Percentiles rank a stretch among this genome's conserved stretches.
Evolutionary conservation across 768 basidiomycete genomes (phyloP).

Genomic region (Hemileccinum impolitum): DNA sequence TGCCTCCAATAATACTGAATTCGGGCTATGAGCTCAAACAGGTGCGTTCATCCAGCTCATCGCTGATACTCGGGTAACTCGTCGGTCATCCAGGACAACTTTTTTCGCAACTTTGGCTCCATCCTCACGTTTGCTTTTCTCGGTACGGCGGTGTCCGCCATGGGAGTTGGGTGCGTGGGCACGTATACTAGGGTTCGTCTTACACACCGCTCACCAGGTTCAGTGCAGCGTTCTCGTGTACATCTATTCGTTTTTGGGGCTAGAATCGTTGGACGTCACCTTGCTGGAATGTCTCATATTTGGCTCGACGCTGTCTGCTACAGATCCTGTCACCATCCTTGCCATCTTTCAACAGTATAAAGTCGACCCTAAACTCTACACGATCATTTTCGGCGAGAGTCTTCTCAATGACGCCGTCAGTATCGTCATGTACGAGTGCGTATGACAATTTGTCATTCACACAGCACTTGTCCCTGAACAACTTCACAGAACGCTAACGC

Average conservation of each 20-base stretch:
- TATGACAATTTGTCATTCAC: slow-evolving; percentile 21
- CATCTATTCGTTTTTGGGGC: slow-evolving; percentile 88
- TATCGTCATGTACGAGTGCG: slow-evolving; percentile 99
- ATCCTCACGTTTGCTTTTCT: slow-evolving; percentile 92
- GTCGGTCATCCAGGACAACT: slow-evolving; percentile 70
- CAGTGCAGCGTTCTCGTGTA: slow-evolving; percentile 84
- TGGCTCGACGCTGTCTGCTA: slow-evolving; percentile 94
- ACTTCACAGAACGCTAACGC: slow-evolving; percentile 74
- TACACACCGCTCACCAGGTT: slow-evolving; percentile 40
- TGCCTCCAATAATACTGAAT: slow-evolving; percentile 97
- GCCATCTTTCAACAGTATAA: slow-evolving; percentile 99
- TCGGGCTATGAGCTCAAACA: slow-evolving; percentile 98
- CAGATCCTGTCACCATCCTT: slow-evolving; percentile 96
- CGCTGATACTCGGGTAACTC: neutral
- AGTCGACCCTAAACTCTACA: slow-evolving; percentile 97
- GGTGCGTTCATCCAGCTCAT: slow-evolving; percentile 39
- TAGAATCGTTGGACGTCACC: slow-evolving; percentile 83
- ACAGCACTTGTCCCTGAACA: neutral
- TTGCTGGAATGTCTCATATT: slow-evolving; percentile 94
- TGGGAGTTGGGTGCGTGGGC: slow-evolving; percentile 84
- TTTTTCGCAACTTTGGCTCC: slow-evolving; percentile 97
- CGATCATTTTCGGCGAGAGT: slow-evolving; percentile 95
- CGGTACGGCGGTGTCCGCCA: slow-evolving; percentile 94
- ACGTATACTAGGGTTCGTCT: neutral
- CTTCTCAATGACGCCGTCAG: slow-evolving; percentile 97